Evolutionary conservation across 2,329 filamentous ascomycete species (phyloP).

Genomic region (Botrytis fragariae): DNA sequence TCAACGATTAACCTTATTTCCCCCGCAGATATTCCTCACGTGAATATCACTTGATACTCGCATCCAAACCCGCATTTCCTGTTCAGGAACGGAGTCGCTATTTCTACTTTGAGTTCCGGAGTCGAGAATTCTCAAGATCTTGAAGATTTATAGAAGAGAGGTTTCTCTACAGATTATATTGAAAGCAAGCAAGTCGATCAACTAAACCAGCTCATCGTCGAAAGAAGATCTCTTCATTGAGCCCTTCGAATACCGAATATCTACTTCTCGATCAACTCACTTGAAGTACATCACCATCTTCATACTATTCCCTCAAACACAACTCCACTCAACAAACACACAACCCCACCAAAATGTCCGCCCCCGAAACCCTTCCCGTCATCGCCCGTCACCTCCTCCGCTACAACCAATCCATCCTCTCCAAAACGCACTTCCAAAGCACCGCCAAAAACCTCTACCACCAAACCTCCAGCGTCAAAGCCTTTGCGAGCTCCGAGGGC

Average conservation of each 20-base stretch:
- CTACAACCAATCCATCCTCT: conserved; percentile 1
- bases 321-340: too few species aligned
- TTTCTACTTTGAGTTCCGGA: conserved; percentile 13
- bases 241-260: neutral
- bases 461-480: neutral
- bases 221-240: neutral
- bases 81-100: neutral
- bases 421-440: neutral
- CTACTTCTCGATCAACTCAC: neutral
- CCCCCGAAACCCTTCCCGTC: neutral
- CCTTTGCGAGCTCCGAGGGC: neutral
- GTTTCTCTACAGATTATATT: neutral
- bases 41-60: neutral
- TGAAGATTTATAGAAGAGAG: neutral
- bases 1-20: neutral
- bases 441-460: neutral
- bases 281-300: neutral
- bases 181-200: neutral
- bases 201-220: neutral
- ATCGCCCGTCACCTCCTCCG: conserved; percentile 7
- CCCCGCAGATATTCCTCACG: neutral
- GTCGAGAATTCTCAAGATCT: neutral
- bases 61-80: neutral
- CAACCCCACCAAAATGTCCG: neutral
- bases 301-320: neutral